phyloP scores from a whole-genome alignment of 345 rosid species.

The Hibiscus trionum region DNA sequence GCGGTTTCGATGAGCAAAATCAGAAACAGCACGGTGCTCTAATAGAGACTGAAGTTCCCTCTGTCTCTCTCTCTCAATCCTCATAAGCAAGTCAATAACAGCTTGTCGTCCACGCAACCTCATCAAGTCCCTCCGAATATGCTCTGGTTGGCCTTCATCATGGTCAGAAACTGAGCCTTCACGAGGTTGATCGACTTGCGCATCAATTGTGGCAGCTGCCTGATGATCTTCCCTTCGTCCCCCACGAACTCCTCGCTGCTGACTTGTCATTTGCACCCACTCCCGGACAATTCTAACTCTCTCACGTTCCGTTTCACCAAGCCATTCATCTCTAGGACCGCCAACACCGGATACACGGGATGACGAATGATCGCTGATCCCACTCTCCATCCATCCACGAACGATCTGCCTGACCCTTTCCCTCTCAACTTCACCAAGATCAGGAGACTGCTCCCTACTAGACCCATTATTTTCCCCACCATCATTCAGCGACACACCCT shows the following conservation, averaged over 20 bases:
- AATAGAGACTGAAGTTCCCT: background rate
- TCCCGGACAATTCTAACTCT: constrained; percentile 95
- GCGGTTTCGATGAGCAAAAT: background rate
- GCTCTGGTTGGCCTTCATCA: background rate
- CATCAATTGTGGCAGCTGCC: constrained; percentile 12
- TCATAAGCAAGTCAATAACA: background rate
- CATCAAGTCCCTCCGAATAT: background rate
- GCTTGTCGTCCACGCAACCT: background rate
- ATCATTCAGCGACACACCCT: constrained; percentile 42
- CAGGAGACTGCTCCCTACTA: constrained; percentile 91
- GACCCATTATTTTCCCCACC: constrained; percentile 48
- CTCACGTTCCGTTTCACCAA: constrained; percentile 94
- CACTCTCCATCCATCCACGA: constrained; percentile 92
- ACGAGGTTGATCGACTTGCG: background rate
- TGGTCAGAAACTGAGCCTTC: background rate
- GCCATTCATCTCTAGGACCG: constrained; percentile 77
- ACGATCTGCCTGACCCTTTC: constrained; percentile 93
- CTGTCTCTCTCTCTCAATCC: background rate
- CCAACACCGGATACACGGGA: constrained; percentile 50
- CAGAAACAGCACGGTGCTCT: background rate
- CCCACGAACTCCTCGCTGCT: constrained; percentile 66
- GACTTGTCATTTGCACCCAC: constrained; percentile 95
- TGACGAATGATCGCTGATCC: constrained; percentile 56
- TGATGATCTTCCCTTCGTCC: constrained; percentile 53
- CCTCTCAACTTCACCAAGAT: constrained; percentile 87